phyloP scores from a whole-genome alignment of 805 yeast genomes.

The Saturnispora besseyi region DNA sequence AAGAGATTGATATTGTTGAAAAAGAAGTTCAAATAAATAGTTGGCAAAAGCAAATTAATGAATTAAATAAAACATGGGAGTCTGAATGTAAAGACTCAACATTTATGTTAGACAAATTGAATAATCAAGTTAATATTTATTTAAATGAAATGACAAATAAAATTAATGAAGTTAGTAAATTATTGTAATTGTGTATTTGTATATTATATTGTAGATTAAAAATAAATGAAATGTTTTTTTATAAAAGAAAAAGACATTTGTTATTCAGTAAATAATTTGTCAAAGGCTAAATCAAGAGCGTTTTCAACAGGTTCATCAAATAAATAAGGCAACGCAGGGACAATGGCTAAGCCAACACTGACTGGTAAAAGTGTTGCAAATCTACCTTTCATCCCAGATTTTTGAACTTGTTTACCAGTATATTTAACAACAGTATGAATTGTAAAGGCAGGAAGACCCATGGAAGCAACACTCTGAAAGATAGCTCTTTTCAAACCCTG shows the following conservation, averaged over 20 bases:
- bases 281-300: slow-evolving; percentile 55
- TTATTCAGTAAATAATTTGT: slow-evolving; percentile 9
- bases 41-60: slow-evolving; percentile 28
- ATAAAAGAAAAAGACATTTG: background rate
- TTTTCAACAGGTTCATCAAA: slow-evolving; percentile 80
- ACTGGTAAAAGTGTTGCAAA: slow-evolving; percentile 68
- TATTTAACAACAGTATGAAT: slow-evolving; percentile 70
- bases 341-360: slow-evolving; percentile 65
- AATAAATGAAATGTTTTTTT: background rate
- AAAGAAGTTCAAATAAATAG: slow-evolving; percentile 39
- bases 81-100: slow-evolving; percentile 45
- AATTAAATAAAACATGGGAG: slow-evolving; percentile 37
- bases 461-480: slow-evolving; percentile 73
- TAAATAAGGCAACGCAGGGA: slow-evolving; percentile 67
- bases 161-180: slow-evolving; percentile 11
- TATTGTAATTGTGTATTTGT: background rate
- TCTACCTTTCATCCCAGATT: slow-evolving; percentile 33
- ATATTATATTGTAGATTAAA: background rate
- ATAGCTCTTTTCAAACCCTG: slow-evolving; percentile 62
- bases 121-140: slow-evolving; percentile 46
- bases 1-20: slow-evolving; percentile 40
- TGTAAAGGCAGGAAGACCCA: slow-evolving; percentile 83
- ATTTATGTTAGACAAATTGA: slow-evolving; percentile 44
- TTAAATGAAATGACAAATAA: slow-evolving; percentile 40
- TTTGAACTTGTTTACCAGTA: slow-evolving; percentile 53